Evolutionary conservation across 2,329 filamentous ascomycete genomes (phyloP).

Genomic region (Ceratocystis cubensis): DNA sequence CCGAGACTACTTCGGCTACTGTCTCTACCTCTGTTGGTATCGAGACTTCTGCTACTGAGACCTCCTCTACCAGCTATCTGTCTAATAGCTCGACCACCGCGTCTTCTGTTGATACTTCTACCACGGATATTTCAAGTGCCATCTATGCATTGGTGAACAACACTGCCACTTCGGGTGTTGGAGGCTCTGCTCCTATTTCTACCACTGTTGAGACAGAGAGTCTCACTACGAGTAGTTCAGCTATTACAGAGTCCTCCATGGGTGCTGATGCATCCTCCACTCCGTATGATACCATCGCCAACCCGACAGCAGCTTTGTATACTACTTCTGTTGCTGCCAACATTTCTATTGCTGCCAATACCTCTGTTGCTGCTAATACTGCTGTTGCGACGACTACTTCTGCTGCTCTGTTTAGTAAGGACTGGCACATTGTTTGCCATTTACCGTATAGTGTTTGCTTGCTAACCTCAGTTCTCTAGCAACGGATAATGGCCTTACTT

Average conservation of each 20-base stretch:
- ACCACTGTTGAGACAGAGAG: background rate
- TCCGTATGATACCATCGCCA: background rate
- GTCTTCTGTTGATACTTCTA: background rate
- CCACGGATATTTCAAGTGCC: background rate
- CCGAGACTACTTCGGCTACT: background rate
- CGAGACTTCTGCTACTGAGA: background rate
- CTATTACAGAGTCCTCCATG: background rate
- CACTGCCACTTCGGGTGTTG: background rate
- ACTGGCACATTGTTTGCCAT: background rate
- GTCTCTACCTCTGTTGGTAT: background rate
- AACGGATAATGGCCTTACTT: background rate
- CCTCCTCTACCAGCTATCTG: background rate
- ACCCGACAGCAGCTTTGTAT: background rate
- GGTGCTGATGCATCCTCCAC: background rate
- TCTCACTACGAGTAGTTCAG: background rate
- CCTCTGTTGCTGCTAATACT: background rate
- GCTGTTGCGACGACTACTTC: background rate
- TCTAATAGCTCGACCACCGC: background rate
- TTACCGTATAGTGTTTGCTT: background rate
- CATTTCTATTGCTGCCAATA: background rate
- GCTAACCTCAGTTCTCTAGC: background rate
- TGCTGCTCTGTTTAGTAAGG: background rate
- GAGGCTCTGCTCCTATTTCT: background rate
- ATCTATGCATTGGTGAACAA: background rate
- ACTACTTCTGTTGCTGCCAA: too few relatives aligned